A percentile compares a stretch with the other conserved stretches of the same genome.
These are phyloP conservation scores for Casuarina glauca DNA, from an alignment of 306 rosid genomes.

Conservation along the genomic window DNA sequence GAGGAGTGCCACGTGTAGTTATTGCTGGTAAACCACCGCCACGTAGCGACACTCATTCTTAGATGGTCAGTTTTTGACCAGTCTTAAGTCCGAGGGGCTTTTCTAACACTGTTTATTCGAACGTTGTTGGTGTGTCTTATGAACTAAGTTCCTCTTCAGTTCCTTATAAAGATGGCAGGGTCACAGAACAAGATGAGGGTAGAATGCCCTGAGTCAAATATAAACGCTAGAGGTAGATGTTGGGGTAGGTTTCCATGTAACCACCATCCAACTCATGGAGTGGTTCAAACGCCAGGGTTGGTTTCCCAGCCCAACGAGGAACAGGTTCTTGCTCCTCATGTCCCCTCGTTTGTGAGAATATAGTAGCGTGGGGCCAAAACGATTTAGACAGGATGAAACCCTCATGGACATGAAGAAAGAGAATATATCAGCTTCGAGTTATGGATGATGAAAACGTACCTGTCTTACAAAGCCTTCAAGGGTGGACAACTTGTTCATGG, in stretches of 20 bases:
- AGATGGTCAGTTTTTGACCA: neutral
- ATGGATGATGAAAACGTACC: conserved; percentile 43
- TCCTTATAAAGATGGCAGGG: no score
- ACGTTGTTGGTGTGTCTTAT: neutral
- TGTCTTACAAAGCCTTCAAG: conserved; percentile 87
- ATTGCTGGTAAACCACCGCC: conserved; percentile 1
- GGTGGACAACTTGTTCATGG: conserved; percentile 85
- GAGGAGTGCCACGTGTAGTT: conserved; percentile 37
- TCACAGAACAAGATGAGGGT: neutral
- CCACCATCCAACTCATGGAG: conserved; percentile 46
- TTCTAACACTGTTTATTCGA: neutral
- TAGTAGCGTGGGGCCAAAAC: conserved; percentile 42
- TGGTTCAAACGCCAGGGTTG: conserved; percentile 59
- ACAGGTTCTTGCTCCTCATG: conserved; percentile 43
- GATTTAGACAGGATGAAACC: neutral
- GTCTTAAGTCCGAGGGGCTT: neutral
- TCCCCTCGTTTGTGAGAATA: conserved; percentile 39
- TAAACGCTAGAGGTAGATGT: conserved; percentile 14
- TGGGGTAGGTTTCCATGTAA: conserved; percentile 48
- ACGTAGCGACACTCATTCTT: conserved; percentile 13
- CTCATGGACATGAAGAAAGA: no score
- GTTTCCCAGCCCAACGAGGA: conserved; percentile 53
- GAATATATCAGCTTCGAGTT: neutral
- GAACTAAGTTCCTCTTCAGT: neutral
- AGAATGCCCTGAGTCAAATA: conserved; percentile 17